Base-by-base conservation (phyloP, 169 alveolate species). In the Eimeria praecox region DNA sequence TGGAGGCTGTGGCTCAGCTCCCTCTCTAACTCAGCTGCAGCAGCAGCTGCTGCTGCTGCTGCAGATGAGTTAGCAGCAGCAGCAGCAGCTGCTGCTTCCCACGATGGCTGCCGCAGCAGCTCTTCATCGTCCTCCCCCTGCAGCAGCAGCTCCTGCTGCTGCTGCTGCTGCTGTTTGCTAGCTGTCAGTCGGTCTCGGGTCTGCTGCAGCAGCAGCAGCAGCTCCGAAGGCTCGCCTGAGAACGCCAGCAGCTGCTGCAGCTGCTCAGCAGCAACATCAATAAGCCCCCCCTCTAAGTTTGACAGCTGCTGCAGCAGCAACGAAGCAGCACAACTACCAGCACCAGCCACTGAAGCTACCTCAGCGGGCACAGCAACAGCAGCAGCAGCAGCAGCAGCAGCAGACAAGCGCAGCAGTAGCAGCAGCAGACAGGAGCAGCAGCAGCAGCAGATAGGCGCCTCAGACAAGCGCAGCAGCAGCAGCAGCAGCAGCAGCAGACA, bases 211-310 rank as follows among this genome's bases (percentile, higher is more conserved):
- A 82, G 42, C 52, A 52, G 69, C 90, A 82, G 90, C 90, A 82
- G 73, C 90, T 82, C 73, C 46, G 62, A 52, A 24, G 69, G 69
- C 30, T 82, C 90, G 14, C 90, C 90, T 22, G 90, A 46, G 33
- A 82, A 82, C 52, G 35, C 90, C 73, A 82, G 90, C 42, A 82
- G 66, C 90, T 49, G 71, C 49, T 82, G 69, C 90, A 82, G 90
- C 90, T 46, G 52, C 90, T 82, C 90, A 30, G 90, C 90, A 10
- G 90, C 90, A 52, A 52, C 90, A 82, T 82, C 69, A 4, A 82
- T 46, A 14, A n/a, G 46, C 73, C 30, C 90, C 30, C 27, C 90
- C 38, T 82, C 90, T 73, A 82, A 49, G 62, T 82, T 42, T 0
- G 90, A 82, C 38, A 82, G 42, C 33, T 52, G 46, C 90, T 82